phyloP scores from a whole-genome alignment of 352 stramenopile species.

The Pythium aquatile region DNA sequence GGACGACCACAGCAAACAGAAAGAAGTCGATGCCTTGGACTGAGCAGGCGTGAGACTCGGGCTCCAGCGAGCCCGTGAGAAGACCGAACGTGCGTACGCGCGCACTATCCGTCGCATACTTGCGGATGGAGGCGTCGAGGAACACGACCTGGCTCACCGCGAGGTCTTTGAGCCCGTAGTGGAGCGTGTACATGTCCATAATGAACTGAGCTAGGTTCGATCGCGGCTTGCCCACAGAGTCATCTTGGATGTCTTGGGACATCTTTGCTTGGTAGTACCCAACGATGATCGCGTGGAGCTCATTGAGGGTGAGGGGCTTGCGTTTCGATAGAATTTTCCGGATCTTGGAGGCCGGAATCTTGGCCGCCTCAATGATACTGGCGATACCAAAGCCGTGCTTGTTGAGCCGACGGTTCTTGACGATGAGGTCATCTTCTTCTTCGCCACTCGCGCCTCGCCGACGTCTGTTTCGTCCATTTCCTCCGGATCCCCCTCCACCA shows the following conservation, averaged over 20 bases:
- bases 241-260: conserved; percentile 74
- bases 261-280: conserved; percentile 83
- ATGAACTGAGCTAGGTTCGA: conserved; percentile 74
- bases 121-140: conserved; percentile 70
- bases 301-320: conserved; percentile 66
- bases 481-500: conserved; percentile 3
- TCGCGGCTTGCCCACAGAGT: conserved; percentile 51
- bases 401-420: conserved; percentile 60
- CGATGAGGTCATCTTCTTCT: conserved; percentile 43
- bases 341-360: conserved; percentile 68
- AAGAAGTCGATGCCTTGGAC: conserved; percentile 78
- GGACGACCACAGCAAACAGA: conserved; percentile 68
- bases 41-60: conserved; percentile 70
- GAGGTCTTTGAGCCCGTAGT: conserved; percentile 78
- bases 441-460: conserved; percentile 31
- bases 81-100: conserved; percentile 67
- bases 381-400: conserved; percentile 73
- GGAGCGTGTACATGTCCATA: conserved; percentile 81
- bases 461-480: conserved; percentile 8
- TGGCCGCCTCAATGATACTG: conserved; percentile 72
- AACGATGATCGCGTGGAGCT: conserved; percentile 72
- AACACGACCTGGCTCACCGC: conserved; percentile 80
- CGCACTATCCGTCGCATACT: conserved; percentile 64
- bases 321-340: conserved; percentile 74
- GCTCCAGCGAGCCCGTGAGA: conserved; percentile 70